Conservation (phyloP, 2,329 filamentous ascomycete genomes). For the Sclerotinia nivalis region DNA sequence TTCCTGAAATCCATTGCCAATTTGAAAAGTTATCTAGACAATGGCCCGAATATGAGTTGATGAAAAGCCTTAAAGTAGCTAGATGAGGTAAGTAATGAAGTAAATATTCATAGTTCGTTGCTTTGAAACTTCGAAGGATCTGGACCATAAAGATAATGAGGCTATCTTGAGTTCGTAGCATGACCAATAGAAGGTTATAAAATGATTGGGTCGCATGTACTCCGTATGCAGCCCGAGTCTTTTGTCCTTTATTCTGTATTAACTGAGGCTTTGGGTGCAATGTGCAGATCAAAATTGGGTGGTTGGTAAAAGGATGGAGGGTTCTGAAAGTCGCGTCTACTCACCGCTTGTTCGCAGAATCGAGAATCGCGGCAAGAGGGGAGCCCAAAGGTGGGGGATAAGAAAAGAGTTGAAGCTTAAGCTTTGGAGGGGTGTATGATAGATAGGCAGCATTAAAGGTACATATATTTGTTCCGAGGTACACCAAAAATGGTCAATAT, state of each 20-base stretch:
- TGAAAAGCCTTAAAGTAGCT: not conserved
- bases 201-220: not conserved
- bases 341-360: constrained; percentile 23
- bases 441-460: not conserved
- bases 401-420: not conserved
- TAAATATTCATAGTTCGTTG: not conserved
- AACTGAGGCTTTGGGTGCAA: constrained; percentile 1
- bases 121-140: not conserved
- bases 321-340: constrained; percentile 14
- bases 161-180: constrained; percentile 16
- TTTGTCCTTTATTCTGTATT: not conserved
- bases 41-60: not conserved
- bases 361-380: constrained; percentile 4
- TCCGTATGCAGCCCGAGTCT: constrained; percentile 16
- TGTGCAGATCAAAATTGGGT: not conserved
- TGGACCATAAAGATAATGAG: constrained; percentile 17
- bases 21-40: not conserved
- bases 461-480: not conserved
- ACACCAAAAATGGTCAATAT: not conserved
- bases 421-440: not conserved
- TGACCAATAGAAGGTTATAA: not conserved
- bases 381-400: constrained; percentile 13
- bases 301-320: constrained; percentile 6
- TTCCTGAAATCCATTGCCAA: not conserved
- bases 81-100: not conserved